Percentiles rank a stretch among this genome's conserved stretches.
These are phyloP conservation scores for Fusarium poae DNA, from an alignment of 2,329 filamentous ascomycete species.

Conservation along the genomic window DNA sequence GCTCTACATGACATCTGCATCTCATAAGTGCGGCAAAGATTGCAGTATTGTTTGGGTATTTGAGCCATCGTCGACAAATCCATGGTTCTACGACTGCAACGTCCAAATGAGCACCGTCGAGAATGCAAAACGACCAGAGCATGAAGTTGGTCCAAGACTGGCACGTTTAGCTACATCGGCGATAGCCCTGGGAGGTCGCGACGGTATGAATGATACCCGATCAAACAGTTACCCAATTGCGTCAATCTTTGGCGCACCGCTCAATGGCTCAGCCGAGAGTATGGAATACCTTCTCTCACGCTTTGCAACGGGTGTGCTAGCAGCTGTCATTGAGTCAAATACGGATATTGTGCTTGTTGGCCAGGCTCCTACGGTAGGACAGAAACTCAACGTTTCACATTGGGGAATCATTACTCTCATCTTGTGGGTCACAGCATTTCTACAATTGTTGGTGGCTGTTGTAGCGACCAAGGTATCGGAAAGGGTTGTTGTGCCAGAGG, in stretches of 20 bases:
- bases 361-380: neutral
- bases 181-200: conserved; percentile 30
- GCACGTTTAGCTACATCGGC: conserved; percentile 19
- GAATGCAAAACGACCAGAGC: conserved; percentile 9
- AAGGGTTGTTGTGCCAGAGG: conserved; percentile 5
- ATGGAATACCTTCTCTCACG: conserved; percentile 4
- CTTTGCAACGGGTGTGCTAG: conserved; percentile 7
- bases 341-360: neutral
- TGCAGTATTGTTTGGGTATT: conserved; percentile 28
- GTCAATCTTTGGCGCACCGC: neutral
- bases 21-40: conserved; percentile 9
- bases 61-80: conserved; percentile 19
- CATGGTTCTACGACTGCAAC: conserved; percentile 41
- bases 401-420: conserved; percentile 9
- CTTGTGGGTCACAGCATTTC: neutral
- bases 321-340: conserved; percentile 6
- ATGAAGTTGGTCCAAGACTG: conserved; percentile 15
- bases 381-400: conserved; percentile 8
- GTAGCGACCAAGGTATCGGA: conserved; percentile 11
- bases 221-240: conserved; percentile 5
- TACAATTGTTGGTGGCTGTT: conserved; percentile 9
- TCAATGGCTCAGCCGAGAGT: neutral
- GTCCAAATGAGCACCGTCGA: neutral
- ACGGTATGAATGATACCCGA: neutral
- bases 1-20: conserved; percentile 23